Evolutionary conservation across 352 stramenopile species (phyloP), one percentile per base, ranked within the genome.

Genomic region (Phytophthora melonis): DNA sequence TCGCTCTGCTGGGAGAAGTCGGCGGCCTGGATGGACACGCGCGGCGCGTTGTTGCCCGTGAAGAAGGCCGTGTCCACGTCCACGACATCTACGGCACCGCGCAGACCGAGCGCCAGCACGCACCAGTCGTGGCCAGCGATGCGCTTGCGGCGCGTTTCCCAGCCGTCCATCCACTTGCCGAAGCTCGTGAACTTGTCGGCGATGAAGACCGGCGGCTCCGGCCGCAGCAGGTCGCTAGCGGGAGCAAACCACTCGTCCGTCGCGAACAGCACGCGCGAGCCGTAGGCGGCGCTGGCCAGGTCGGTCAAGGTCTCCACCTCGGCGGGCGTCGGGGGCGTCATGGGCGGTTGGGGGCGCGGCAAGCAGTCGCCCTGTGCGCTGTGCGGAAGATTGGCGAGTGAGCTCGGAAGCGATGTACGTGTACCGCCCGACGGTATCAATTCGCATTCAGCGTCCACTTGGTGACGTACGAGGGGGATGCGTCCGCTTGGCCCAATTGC

Each of bases 101-200:
- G 82, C 50, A 93, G 78, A 0, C 95, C 96, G 21, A 99, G 78
- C 60, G 95, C 89, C 13, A 99, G 56, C 27, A 99, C 78, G 60
- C 91, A 93, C 93, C 94, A 99, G 83, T 99, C 97, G 65, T 93
- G 91, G 8, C 91, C 91, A 3, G 88, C 72, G 14, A 86, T 77
- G 57, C 84, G 84, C 78, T 99, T 98, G 68, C 96, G 85, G 0
- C 95, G 94, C 25, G 95, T 98, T 78, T 99, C 97, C 96, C 96
- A 98, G 16, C 96, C 95, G 80, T 99, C 95, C 95, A 99, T 98
- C 77, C 97, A 98, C 77, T 98, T 98, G 66, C 95, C 93, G 62
- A 95, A 97, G 59, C 83, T 79, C 47, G 94, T 98, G 83, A 96
- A 99, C 39, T 94, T 86, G 72, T 98, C 88, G 0, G 88, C 74